Evolutionary conservation across 2,329 filamentous ascomycete genomes (phyloP).

Genomic region (Bipolaris oryzae): DNA sequence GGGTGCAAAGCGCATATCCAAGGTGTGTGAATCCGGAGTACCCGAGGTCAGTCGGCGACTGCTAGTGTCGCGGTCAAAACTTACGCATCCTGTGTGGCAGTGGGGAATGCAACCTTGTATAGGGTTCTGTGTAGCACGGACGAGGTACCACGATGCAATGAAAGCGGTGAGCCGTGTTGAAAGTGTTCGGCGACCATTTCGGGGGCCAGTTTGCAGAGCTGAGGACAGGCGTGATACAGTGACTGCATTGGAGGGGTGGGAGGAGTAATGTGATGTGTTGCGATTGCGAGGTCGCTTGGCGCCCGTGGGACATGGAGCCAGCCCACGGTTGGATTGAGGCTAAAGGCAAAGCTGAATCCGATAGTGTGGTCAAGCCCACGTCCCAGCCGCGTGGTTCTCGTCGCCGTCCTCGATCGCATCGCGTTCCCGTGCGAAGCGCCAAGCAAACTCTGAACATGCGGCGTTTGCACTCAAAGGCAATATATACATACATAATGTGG

Average conservation of each 20-base stretch:
- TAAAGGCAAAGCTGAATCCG: constrained; percentile 2
- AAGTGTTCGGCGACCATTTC: constrained; percentile 24
- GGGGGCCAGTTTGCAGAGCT: neutral
- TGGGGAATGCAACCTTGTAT: constrained; percentile 14
- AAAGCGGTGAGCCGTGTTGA: constrained; percentile 18
- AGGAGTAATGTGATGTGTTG: neutral
- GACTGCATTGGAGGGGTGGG: neutral
- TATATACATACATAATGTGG: too few species aligned
- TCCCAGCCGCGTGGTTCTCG: constrained; percentile 4
- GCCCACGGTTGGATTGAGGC: constrained; percentile 8
- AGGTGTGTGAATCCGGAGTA: neutral
- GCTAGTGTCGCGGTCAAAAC: neutral
- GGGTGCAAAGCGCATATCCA: neutral
- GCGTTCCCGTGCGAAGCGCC: neutral
- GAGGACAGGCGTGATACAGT: constrained; percentile 2
- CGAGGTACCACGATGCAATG: constrained; percentile 8
- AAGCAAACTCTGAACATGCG: neutral
- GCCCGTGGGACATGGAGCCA: neutral
- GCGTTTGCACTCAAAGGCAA: neutral
- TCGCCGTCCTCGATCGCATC: neutral
- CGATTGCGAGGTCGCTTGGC: constrained; percentile 5
- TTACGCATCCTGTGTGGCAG: constrained; percentile 21
- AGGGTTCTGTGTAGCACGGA: constrained; percentile 11
- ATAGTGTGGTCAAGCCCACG: neutral
- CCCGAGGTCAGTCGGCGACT: too few species aligned